Evolutionary conservation across 305 asterid species (phyloP).

Genomic region (Vinca major): DNA sequence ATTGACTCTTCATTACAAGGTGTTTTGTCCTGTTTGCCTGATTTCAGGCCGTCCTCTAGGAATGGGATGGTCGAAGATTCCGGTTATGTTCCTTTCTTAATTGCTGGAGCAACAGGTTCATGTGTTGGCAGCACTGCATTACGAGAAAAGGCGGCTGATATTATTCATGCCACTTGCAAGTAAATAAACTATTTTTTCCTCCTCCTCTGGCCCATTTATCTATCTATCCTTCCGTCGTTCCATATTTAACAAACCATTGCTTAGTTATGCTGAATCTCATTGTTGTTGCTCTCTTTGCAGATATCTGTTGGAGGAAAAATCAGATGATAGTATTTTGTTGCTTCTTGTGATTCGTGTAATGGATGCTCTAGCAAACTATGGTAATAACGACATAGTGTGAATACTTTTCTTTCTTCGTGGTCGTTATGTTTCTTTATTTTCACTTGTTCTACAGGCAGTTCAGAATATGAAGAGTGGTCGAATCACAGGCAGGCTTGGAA

Average conservation of each 20-base stretch:
- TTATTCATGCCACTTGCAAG: conserved; percentile 88
- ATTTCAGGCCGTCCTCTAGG: conserved; percentile 74
- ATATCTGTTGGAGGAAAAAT: conserved; percentile 83
- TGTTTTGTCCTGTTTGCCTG: conserved; percentile 93
- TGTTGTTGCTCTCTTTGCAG: conserved; percentile 35
- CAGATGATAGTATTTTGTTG: conserved; percentile 93
- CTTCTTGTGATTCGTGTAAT: conserved; percentile 85
- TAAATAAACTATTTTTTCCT: conserved; percentile 24
- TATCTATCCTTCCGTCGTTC: conserved; percentile 7
- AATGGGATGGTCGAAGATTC: conserved; percentile 63
- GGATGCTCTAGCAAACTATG: conserved; percentile 88
- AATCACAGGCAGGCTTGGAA: conserved; percentile 95
- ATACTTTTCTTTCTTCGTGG: conserved; percentile 18
- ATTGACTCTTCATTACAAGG: conserved; percentile 97
- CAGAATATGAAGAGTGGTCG: conserved; percentile 96
- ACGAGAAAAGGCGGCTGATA: conserved; percentile 77
- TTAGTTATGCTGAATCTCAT: conserved; percentile 20
- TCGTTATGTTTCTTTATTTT: conserved; percentile 17
- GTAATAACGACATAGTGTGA: conserved; percentile 30
- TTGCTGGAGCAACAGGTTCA: conserved; percentile 96
- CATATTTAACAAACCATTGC: conserved; percentile 15
- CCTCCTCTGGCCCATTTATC: conserved; percentile 6
- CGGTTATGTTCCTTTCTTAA: conserved; percentile 45
- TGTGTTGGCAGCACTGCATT: conserved; percentile 76
- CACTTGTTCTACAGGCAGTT: conserved; percentile 57